phyloP scores from a whole-genome alignment of 371 early-diverging fungal genomes.

The Chytridium lagenaria region DNA sequence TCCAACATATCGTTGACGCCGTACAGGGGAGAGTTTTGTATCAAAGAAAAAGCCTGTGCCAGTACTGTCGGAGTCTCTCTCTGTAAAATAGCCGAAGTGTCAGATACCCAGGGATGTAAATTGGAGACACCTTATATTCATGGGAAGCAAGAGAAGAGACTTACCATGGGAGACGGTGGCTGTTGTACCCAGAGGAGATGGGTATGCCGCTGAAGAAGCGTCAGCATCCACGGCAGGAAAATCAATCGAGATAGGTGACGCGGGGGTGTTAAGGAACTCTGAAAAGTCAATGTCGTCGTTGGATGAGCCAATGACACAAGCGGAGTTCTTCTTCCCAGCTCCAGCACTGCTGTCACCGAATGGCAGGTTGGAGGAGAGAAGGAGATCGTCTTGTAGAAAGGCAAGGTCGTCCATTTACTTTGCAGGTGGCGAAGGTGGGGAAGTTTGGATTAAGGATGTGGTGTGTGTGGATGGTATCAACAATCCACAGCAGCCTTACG shows the following conservation, averaged over 20 bases:
- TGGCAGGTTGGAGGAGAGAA: neutral
- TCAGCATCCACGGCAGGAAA: neutral
- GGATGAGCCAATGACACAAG: neutral
- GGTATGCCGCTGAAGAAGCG: neutral
- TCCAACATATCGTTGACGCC: neutral
- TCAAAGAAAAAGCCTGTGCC: neutral
- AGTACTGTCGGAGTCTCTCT: neutral
- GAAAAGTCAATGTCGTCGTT: slow-evolving; percentile 5
- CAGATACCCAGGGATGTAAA: neutral
- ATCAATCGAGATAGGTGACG: neutral
- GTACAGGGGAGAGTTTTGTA: neutral
- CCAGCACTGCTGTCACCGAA: neutral
- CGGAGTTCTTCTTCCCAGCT: neutral
- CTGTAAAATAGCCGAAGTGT: neutral
- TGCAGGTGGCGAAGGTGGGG: too few relatives aligned
- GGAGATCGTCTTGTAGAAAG: neutral
- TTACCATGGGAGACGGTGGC: neutral
- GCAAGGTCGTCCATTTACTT: slow-evolving; percentile 3
- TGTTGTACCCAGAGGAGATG: neutral
- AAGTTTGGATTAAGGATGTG: too few relatives aligned
- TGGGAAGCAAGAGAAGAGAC: too few relatives aligned
- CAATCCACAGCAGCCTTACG: too few relatives aligned
- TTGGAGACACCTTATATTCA: neutral
- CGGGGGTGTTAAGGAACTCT: slow-evolving; percentile 11
- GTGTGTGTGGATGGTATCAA: too few relatives aligned